These are phyloP conservation scores for Wallacemonas collosoma DNA, from an alignment of 208 protist genomes.

Conservation along the genomic window DNA sequence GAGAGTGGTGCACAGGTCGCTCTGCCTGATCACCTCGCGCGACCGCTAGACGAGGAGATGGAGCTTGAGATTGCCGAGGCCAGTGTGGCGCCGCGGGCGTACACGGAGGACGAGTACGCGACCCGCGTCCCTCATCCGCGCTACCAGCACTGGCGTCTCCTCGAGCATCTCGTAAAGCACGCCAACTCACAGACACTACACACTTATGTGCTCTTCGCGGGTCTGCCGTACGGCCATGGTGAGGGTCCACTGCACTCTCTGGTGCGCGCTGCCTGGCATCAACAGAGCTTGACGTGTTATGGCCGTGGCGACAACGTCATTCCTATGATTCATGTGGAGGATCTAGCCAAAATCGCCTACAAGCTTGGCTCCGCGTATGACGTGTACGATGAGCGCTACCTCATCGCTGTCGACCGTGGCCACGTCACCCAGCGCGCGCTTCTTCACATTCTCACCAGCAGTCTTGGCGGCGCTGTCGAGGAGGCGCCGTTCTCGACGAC, in stretches of 20 bases:
- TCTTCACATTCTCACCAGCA: slow-evolving; percentile 55
- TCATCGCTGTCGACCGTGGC: slow-evolving; percentile 92
- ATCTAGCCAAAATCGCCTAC: slow-evolving; percentile 80
- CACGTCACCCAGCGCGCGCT: slow-evolving; percentile 80
- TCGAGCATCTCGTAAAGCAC: slow-evolving; percentile 90
- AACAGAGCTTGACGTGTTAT: slow-evolving; percentile 68
- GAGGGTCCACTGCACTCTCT: slow-evolving; percentile 54
- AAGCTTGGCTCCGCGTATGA: slow-evolving; percentile 74
- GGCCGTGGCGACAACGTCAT: slow-evolving; percentile 85
- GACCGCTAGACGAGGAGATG: slow-evolving; percentile 36
- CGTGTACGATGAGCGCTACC: slow-evolving; percentile 84
- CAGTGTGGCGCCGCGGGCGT: slow-evolving; percentile 59
- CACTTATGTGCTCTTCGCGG: slow-evolving; percentile 90
- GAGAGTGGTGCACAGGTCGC: slow-evolving; percentile 1
- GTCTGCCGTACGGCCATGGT: slow-evolving; percentile 90
- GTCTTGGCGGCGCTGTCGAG: slow-evolving; percentile 59
- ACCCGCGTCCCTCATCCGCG: slow-evolving; percentile 82
- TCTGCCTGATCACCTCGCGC: slow-evolving; percentile 13
- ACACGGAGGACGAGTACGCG: slow-evolving; percentile 88
- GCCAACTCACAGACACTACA: slow-evolving; percentile 89
- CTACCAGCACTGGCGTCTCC: slow-evolving; percentile 79
- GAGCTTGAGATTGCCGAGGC: slow-evolving; percentile 49
- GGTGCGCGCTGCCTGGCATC: slow-evolving; percentile 80
- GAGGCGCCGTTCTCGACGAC: slow-evolving; percentile 13
- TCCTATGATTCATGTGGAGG: slow-evolving; percentile 93